Conservation (phyloP, 1,139 yeast species). For the Oligophagozyma castellii region DNA sequence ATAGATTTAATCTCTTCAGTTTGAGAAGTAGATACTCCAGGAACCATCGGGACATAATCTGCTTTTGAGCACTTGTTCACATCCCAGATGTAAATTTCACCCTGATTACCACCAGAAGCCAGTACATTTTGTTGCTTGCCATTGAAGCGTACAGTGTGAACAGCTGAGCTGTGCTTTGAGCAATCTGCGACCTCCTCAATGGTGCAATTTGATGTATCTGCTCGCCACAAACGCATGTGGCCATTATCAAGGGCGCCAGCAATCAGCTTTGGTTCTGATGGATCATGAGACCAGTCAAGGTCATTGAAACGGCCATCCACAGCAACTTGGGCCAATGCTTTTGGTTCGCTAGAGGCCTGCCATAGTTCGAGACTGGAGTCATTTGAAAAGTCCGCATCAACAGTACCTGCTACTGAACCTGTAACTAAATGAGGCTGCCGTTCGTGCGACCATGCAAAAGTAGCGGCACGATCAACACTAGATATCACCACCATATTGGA, state of each 20-base stretch:
- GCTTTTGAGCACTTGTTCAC: constrained; percentile 33
- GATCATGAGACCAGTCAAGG: constrained; percentile 61
- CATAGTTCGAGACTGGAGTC: constrained; percentile 66
- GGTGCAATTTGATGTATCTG: not conserved
- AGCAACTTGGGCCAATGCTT: constrained; percentile 46
- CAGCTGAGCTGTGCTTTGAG: constrained; percentile 52
- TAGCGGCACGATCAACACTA: constrained; percentile 76
- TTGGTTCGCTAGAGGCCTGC: constrained; percentile 29
- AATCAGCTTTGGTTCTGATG: constrained; percentile 48
- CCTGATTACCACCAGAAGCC: constrained; percentile 78
- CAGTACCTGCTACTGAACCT: constrained; percentile 91
- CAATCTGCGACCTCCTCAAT: constrained; percentile 25
- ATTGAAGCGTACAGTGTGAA: constrained; percentile 65
- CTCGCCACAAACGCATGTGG: constrained; percentile 37
- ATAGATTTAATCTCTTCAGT: constrained; percentile 71
- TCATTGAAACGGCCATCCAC: constrained; percentile 51
- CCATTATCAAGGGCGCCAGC: constrained; percentile 92
- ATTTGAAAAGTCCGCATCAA: constrained; percentile 76
- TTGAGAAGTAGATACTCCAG: constrained; percentile 72
- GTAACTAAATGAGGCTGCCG: constrained; percentile 65
- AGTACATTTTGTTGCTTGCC: constrained; percentile 58
- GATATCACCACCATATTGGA: constrained; percentile 60
- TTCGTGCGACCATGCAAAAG: constrained; percentile 89
- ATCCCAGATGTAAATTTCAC: constrained; percentile 89
- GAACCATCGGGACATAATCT: constrained; percentile 43